Conservation (phyloP, 331 rosid species). For the Ulmus americana region DNA sequence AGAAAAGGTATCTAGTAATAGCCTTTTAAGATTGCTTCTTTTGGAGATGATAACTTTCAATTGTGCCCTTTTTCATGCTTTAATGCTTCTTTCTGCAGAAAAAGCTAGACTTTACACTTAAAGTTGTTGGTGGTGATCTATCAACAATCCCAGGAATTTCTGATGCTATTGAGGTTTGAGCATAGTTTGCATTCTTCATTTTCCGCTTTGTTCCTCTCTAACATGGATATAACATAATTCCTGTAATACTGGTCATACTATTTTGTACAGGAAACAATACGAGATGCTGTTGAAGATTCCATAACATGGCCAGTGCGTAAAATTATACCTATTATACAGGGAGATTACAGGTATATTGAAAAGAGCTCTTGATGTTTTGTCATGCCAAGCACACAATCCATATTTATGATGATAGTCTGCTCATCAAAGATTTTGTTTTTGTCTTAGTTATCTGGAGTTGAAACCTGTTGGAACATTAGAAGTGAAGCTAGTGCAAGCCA, state of each 20-base stretch:
- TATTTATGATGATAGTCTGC: neutral
- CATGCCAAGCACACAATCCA: neutral
- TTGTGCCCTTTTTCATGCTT: neutral
- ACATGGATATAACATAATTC: neutral
- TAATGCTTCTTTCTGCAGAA: constrained; percentile 44
- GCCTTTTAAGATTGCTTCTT: neutral
- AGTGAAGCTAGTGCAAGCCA: constrained; percentile 87
- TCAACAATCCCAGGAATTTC: constrained; percentile 77
- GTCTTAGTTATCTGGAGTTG: constrained; percentile 67
- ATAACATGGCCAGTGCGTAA: constrained; percentile 90
- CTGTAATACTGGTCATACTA: neutral
- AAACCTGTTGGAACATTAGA: constrained; percentile 75
- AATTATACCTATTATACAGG: constrained; percentile 70
- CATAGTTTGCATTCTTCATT: constrained; percentile 9
- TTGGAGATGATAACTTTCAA: too few species aligned
- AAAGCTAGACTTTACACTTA: constrained; percentile 84
- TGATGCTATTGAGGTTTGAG: constrained; percentile 75
- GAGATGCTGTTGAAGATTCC: constrained; percentile 84
- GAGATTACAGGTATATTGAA: constrained; percentile 70
- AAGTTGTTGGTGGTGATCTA: constrained; percentile 72
- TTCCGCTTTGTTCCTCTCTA: neutral
- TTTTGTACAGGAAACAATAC: constrained; percentile 65
- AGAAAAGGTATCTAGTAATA: constrained; percentile 51
- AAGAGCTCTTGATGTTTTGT: neutral
- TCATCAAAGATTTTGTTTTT: constrained; percentile 15